Conservation (phyloP, 768 basidiomycete genomes). For the Pleurotus sapidus region DNA sequence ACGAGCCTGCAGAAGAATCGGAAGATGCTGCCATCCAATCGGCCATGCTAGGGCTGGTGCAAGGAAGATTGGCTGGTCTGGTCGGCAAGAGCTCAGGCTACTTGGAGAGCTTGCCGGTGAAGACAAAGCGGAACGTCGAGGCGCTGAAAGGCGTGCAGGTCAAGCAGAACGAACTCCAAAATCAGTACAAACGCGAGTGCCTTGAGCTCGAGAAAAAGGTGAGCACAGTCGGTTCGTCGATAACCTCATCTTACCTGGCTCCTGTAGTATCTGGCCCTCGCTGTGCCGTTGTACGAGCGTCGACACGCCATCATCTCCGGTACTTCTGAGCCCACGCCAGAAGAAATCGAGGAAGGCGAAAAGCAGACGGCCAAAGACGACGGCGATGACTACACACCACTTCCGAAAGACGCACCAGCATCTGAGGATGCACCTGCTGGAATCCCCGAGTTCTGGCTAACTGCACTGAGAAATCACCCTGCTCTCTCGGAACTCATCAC, state of each 20-base stretch:
- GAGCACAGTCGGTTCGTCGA: conserved; percentile 18
- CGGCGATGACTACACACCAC: conserved; percentile 53
- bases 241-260: conserved; percentile 8
- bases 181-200: conserved; percentile 93
- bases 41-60: conserved; percentile 83
- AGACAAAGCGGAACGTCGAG: conserved; percentile 82
- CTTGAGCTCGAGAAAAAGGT: conserved; percentile 96
- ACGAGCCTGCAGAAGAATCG: conserved; percentile 65
- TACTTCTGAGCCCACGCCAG: conserved; percentile 62
- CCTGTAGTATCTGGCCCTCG: conserved; percentile 67
- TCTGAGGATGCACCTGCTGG: conserved; percentile 36
- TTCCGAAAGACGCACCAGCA: conserved; percentile 44
- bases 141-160: conserved; percentile 93
- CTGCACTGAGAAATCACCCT: conserved; percentile 89
- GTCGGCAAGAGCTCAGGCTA: conserved; percentile 94
- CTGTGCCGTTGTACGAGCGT: conserved; percentile 84
- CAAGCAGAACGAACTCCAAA: conserved; percentile 88
- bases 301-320: conserved; percentile 84
- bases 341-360: conserved; percentile 84
- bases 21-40: conserved; percentile 43
- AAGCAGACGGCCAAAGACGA: conserved; percentile 73
- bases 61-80: conserved; percentile 80
- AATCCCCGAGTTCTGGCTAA: conserved; percentile 98
- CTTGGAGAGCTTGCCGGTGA: conserved; percentile 81
- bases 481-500: conserved; percentile 87